These are phyloP conservation scores for Wickerhamomyces sp. DNA, from an alignment of 1,139 yeast species.

Conservation along the genomic window DNA sequence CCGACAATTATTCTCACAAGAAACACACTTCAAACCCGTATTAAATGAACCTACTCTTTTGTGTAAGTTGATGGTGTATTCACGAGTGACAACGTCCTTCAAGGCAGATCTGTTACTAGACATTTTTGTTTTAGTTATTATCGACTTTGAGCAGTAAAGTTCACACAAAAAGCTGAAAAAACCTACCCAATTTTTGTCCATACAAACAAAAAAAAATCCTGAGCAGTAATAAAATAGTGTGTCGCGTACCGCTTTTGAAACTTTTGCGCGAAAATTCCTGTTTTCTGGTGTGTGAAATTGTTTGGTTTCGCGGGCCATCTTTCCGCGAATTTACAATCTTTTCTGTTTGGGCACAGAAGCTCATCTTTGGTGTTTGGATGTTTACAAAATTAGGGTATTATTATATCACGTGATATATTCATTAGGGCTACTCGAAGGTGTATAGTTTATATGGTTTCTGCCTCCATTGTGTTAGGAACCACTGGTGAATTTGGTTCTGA, in stretches of 20 bases:
- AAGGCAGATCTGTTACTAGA: constrained; percentile 76
- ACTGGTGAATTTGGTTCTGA: background rate
- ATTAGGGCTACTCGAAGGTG: constrained; percentile 1
- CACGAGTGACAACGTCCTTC: constrained; percentile 99
- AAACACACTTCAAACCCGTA: background rate
- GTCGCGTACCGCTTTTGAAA: background rate
- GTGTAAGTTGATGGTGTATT: constrained; percentile 99
- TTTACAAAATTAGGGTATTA: background rate
- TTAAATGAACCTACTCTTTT: constrained; percentile 74
- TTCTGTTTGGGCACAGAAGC: background rate
- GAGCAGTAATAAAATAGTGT: background rate
- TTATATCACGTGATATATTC: background rate
- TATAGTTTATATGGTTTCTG: constrained; percentile 1
- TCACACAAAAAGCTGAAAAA: too few relatives aligned
- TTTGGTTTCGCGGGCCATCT: background rate
- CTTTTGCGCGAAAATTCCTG: background rate
- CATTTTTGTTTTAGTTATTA: constrained; percentile 26
- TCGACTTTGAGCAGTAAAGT: background rate
- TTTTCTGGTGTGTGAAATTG: background rate
- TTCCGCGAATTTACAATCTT: background rate
- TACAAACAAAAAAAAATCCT: too few relatives aligned
- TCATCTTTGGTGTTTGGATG: background rate
- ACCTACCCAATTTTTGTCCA: background rate
- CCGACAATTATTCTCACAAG: background rate
- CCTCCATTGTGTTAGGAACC: constrained; percentile 11